Conservation (phyloP, 1,284 basidiomycete genomes). For the Malassezia japonica region DNA sequence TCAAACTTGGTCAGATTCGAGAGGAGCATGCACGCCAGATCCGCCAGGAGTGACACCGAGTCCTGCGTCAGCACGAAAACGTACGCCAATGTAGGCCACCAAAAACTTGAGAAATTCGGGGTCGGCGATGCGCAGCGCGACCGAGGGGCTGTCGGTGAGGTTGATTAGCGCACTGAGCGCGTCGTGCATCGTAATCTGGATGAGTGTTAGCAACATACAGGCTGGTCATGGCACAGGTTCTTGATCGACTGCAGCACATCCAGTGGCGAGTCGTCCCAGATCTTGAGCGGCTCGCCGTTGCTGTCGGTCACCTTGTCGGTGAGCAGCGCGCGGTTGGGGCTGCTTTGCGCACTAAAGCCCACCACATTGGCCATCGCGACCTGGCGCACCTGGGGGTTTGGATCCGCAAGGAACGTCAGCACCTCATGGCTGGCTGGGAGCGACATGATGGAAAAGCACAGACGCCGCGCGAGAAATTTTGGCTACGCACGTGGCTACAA, state of each 20-base stretch:
- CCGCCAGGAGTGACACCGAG: conserved; percentile 76
- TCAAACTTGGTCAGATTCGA: conserved; percentile 83
- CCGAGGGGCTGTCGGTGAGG: conserved; percentile 70
- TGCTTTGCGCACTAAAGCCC: conserved; percentile 34
- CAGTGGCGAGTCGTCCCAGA: conserved; percentile 33
- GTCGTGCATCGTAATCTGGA: conserved; percentile 71
- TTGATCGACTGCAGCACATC: conserved; percentile 59
- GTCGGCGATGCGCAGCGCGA: conserved; percentile 63
- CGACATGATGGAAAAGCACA: conserved; percentile 4
- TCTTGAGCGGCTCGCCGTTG: conserved; percentile 26
- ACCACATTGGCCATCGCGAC: conserved; percentile 75
- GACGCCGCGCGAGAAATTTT: neutral
- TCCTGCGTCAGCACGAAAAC: conserved; percentile 49
- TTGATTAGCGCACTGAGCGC: conserved; percentile 90
- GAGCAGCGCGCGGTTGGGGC: conserved; percentile 32
- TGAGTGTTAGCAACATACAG: conserved; percentile 5
- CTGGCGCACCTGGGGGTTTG: conserved; percentile 75
- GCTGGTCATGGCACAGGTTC: conserved; percentile 70
- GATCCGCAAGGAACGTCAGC: conserved; percentile 72
- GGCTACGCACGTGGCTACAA: conserved; percentile 1
- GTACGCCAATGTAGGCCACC: conserved; percentile 69
- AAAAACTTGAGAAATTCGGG: conserved; percentile 69
- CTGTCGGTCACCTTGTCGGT: conserved; percentile 30
- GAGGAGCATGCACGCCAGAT: conserved; percentile 89
- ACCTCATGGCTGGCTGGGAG: conserved; percentile 55